Evolutionary conservation across 495 filamentous ascomycete genomes (phyloP), one percentile per base, ranked within the genome.

Genomic region (Penicillium soppii): DNA sequence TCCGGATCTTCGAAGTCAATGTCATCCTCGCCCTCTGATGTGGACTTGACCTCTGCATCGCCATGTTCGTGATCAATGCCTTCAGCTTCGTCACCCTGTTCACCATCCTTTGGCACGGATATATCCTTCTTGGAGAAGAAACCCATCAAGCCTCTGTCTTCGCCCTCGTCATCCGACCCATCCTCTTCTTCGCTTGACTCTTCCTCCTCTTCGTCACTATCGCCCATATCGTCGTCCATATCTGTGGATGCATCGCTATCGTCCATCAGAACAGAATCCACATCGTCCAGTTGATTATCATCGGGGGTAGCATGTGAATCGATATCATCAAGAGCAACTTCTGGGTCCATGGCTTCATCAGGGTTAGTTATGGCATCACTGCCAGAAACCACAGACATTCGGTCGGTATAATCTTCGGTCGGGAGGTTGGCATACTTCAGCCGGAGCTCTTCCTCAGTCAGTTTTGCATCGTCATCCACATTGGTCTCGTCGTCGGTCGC

Each of bases 151-250:
- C 84, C 65, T 66, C 74, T 77, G 13, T 72, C 79, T 32, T 83
- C 78, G 23, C 79, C 77, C 9, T 71, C 76, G 21, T 79, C 81
- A 13, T 68, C 73, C 21, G 65, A 67, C 16, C n/a, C n/a, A n/a
- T 73, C 77, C 16, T 67, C 71, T 12, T 80, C 46, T 19, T 49
- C 47, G 13, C 37, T 32, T 32, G 27, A 33, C 1, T 16, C 27
- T 13, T 41, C 47, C 16, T 39, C 46, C 15, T 41, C 74, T 8
- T 84, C 82, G 35, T 87, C 85, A 32, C 76, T 85, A 25, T 88
- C 86, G 21, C 82, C 83, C 67, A 88, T 80, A 54, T 92, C 88
- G 59, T 91, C 87, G 57, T 91, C 86, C 92, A 96, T 96, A 52
- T 92, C 89, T 6, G 88, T 85, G 8, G 89, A 94, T 53, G 88